Conservation (phyloP, 169 alveolate genomes). For the Cryptosporidium baileyi region DNA sequence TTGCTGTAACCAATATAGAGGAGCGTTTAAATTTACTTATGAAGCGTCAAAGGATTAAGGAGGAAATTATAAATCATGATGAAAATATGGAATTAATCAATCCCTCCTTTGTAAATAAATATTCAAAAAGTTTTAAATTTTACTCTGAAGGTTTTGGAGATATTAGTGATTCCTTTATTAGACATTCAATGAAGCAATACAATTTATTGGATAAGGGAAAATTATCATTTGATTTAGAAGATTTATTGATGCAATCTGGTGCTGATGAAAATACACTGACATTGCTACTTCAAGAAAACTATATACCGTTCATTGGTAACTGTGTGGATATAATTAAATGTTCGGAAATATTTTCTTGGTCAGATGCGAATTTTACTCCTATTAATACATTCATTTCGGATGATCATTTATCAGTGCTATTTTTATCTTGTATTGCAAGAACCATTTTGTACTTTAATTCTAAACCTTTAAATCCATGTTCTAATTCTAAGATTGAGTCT, state of each 20-base stretch:
- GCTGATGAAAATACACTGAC: slow-evolving; percentile 16
- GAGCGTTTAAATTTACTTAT: background rate
- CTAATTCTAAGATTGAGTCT: background rate
- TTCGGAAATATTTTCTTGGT: slow-evolving; percentile 44
- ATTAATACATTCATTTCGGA: too few species aligned
- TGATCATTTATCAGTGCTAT: background rate
- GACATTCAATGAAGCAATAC: background rate
- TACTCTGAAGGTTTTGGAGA: slow-evolving; percentile 17
- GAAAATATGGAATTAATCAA: too few species aligned
- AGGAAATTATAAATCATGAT: background rate
- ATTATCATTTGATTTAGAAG: slow-evolving; percentile 31
- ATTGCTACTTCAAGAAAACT: slow-evolving; percentile 55
- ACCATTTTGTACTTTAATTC: slow-evolving; percentile 43
- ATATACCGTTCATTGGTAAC: slow-evolving; percentile 52
- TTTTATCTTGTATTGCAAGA: slow-evolving; percentile 42
- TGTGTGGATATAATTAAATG: background rate
- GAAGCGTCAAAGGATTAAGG: background rate
- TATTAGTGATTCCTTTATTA: background rate
- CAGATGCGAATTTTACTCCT: background rate
- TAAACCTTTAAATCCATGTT: slow-evolving; percentile 49
- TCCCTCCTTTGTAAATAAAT: too few species aligned
- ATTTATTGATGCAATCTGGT: slow-evolving; percentile 4
- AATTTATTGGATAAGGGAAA: background rate
- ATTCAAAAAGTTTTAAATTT: background rate
- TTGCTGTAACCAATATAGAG: background rate